These are phyloP conservation scores for Suhomyces canberraensis DNA, from an alignment of 805 yeast genomes.

Conservation along the genomic window DNA sequence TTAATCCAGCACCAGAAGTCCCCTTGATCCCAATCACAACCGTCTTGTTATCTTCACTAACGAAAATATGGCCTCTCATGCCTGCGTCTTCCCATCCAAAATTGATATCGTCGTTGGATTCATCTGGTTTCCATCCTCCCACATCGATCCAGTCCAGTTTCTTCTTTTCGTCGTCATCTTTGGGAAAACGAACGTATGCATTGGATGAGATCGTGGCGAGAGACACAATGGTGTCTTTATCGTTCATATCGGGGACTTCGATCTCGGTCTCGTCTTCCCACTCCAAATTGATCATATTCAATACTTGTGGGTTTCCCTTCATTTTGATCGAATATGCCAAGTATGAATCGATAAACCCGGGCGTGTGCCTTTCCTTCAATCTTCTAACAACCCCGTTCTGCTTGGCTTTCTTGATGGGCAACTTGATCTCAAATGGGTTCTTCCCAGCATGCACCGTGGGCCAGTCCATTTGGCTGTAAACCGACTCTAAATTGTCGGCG, in stretches of 20 bases:
- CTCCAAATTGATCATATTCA: slow-evolving; percentile 46
- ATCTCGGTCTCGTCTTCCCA: slow-evolving; percentile 57
- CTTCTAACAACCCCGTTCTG: slow-evolving; percentile 21
- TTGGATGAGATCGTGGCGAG: slow-evolving; percentile 85
- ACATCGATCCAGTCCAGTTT: slow-evolving; percentile 86
- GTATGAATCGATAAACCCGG: slow-evolving; percentile 65
- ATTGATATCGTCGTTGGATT: slow-evolving; percentile 47
- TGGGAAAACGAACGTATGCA: slow-evolving; percentile 80
- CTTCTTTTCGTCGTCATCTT: slow-evolving; percentile 42
- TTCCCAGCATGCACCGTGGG: slow-evolving; percentile 26
- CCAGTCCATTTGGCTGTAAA: slow-evolving; percentile 30
- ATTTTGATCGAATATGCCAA: slow-evolving; percentile 51
- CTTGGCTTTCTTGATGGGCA: slow-evolving; percentile 24
- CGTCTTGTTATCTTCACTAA: slow-evolving; percentile 49
- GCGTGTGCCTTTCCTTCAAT: slow-evolving; percentile 41
- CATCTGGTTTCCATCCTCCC: slow-evolving; percentile 53
- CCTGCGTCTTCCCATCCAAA: slow-evolving; percentile 90
- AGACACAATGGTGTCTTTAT: slow-evolving; percentile 66
- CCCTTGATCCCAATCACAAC: slow-evolving; percentile 87
- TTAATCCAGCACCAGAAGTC: slow-evolving; percentile 74
- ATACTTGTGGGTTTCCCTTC: slow-evolving; percentile 34
- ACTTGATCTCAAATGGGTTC: slow-evolving; percentile 39
- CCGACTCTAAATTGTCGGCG: slow-evolving; percentile 5
- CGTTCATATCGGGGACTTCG: slow-evolving; percentile 70
- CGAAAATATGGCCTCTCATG: slow-evolving; percentile 86